phyloP scores from a whole-genome alignment of 2,329 filamentous ascomycete species.

The Onygenales sp. region DNA sequence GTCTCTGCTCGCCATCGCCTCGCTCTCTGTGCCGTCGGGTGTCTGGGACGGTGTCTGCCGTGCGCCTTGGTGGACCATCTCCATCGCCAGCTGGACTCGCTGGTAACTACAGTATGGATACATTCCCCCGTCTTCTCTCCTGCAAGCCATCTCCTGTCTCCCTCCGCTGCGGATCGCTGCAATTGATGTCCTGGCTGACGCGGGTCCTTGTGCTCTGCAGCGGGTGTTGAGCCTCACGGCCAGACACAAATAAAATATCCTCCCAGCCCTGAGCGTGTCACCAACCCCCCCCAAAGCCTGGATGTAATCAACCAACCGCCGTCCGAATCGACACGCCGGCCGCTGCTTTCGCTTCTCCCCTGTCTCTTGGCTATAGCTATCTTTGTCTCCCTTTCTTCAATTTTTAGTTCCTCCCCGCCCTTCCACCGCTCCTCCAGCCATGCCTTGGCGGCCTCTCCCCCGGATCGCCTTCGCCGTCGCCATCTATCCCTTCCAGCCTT shows the following conservation, averaged over 20 bases:
- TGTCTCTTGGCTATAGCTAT: background rate
- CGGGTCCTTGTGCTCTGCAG: background rate
- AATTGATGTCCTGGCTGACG: too few species aligned
- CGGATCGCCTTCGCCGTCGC: slow-evolving; percentile 97
- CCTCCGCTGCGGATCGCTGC: too few species aligned
- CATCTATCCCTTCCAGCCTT: slow-evolving; percentile 84
- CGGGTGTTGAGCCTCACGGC: too few species aligned
- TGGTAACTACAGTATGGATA: too few species aligned
- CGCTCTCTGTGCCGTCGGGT: too few species aligned
- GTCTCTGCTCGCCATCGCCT: too few species aligned
- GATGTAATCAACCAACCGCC: background rate
- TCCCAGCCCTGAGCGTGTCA: background rate
- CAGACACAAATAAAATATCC: background rate
- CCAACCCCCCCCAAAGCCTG: background rate
- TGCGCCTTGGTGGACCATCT: too few species aligned
- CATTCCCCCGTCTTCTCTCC: too few species aligned
- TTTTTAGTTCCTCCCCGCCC: background rate
- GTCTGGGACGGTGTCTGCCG: too few species aligned
- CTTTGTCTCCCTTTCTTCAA: background rate
- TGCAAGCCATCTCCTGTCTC: too few species aligned
- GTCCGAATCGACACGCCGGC: background rate
- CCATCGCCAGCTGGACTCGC: too few species aligned
- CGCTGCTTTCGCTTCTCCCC: background rate
- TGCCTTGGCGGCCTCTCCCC: slow-evolving; percentile 96
- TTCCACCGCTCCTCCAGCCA: slow-evolving; percentile 30